Evolutionary conservation across 2,329 filamentous ascomycete genomes (phyloP).

Genomic region (Aspergillus eucalypticola): DNA sequence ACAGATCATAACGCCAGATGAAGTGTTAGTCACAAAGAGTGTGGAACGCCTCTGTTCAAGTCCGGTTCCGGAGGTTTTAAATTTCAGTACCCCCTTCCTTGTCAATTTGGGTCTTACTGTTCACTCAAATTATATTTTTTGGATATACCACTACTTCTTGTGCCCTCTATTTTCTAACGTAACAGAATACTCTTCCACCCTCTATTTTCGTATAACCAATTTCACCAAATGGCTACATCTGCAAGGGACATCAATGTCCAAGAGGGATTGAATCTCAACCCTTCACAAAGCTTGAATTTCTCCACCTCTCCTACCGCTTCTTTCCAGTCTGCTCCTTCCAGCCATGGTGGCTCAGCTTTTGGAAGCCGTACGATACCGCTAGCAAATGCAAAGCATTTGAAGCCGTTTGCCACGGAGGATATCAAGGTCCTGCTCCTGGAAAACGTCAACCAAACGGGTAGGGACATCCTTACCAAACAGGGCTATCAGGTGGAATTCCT

Average conservation of each 20-base stretch:
- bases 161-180: not conserved
- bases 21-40: not conserved
- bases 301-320: constrained; percentile 73
- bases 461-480: constrained; percentile 76
- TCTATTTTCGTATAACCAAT: not conserved
- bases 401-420: constrained; percentile 93
- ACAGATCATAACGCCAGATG: not conserved
- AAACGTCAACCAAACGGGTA: constrained; percentile 90
- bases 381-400: constrained; percentile 69
- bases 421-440: constrained; percentile 95
- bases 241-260: constrained; percentile 39
- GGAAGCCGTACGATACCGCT: constrained; percentile 45
- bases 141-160: not conserved
- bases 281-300: constrained; percentile 64
- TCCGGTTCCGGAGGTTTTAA: constrained; percentile 18
- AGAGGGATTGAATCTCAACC: constrained; percentile 40
- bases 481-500: constrained; percentile 94
- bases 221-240: constrained; percentile 25
- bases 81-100: not conserved
- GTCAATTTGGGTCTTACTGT: not conserved
- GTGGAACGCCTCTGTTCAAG: constrained; percentile 3
- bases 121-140: not conserved
- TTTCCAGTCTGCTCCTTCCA: constrained; percentile 72
- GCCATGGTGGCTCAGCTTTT: constrained; percentile 55
- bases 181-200: not conserved